Evolutionary conservation across 208 protist species (phyloP), one percentile per base, ranked within the genome.

Genomic region (Wallacemonas sp.): DNA sequence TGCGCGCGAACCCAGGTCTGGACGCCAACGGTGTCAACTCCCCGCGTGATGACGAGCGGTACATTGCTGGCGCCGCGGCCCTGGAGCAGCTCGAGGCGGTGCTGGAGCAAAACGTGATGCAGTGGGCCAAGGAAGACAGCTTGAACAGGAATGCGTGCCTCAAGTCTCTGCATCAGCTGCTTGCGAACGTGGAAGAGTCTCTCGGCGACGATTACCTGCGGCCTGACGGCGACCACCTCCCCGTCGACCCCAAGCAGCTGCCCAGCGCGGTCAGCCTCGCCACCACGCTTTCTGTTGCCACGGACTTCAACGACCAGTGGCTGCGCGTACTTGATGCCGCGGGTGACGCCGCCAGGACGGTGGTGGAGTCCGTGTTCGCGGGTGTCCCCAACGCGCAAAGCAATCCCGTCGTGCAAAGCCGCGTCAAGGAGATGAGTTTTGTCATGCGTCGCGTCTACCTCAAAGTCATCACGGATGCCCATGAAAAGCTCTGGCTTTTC

Each of bases 191-290:
- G 12, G 70, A 81, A 21, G 32, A 33, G 27, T 30, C 43, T 24
- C 56, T 89, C 33, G 87, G 83, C 11, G 63, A 38, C 24, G 64
- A 66, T 23, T 89, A 84, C 67, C 85, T 93, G 34, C 43, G 57
- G 2, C 29, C 70, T 5, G 55, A 36, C 30, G 32, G 21, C 17
- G 23, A 19, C 14, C 38, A 29, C 11, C 61, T 36, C 36, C 30
- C 21, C 58, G 12, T 34, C 24, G 27, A 32, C 38, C 9, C 34
- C 2, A 43, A 41, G 24, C 43, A 52, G 41, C 54, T 87, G 5
- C 73, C 84, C 0, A 43, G 19, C 6, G 43, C 54, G 19, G 41
- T 87, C 57, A 68, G 38, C 47, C 74, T 76, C 36, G 27, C 26
- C 23, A 46, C 61, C 1, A 76, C 67, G 11, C 61, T 83, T 57